Percentiles rank a stretch among this genome's conserved stretches.
Conservation (phyloP, 306 rosid genomes). For the Astragalus membranaceus region DNA sequence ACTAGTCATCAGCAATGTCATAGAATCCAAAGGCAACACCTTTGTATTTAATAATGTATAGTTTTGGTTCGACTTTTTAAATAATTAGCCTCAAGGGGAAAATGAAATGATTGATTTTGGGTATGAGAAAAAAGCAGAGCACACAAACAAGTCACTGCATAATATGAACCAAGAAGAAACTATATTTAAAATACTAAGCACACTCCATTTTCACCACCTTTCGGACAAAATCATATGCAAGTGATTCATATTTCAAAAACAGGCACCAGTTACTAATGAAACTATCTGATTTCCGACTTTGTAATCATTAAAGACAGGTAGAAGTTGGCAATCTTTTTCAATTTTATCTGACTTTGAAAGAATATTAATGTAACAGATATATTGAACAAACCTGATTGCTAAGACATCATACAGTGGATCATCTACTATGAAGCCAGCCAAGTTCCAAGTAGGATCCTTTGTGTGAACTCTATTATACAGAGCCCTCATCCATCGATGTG, state of each 20-base stretch:
- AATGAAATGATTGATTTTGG: neutral
- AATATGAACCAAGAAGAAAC: conserved; percentile 9
- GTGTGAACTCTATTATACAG: conserved; percentile 71
- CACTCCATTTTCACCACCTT: neutral
- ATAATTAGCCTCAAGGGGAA: neutral
- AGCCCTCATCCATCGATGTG: conserved; percentile 95
- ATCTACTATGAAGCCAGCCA: conserved; percentile 85
- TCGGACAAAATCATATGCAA: neutral
- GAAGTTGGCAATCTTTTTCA: neutral
- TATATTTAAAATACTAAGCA: neutral
- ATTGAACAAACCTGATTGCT: conserved; percentile 57
- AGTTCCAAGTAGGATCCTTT: conserved; percentile 77
- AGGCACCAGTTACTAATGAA: conserved; percentile 1
- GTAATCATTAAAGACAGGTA: neutral
- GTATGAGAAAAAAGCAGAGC: neutral
- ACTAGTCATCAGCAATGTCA: conserved; percentile 17
- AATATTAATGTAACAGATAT: neutral
- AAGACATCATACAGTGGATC: conserved; percentile 71
- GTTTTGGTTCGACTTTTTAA: neutral
- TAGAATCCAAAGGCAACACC: conserved; percentile 5
- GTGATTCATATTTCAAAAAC: conserved; percentile 6
- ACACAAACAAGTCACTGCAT: neutral
- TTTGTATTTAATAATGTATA: neutral
- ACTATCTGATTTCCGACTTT: neutral
- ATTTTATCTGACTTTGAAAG: neutral